phyloP scores from a whole-genome alignment of 306 rosid species.

The Coriaria nepalensis region DNA sequence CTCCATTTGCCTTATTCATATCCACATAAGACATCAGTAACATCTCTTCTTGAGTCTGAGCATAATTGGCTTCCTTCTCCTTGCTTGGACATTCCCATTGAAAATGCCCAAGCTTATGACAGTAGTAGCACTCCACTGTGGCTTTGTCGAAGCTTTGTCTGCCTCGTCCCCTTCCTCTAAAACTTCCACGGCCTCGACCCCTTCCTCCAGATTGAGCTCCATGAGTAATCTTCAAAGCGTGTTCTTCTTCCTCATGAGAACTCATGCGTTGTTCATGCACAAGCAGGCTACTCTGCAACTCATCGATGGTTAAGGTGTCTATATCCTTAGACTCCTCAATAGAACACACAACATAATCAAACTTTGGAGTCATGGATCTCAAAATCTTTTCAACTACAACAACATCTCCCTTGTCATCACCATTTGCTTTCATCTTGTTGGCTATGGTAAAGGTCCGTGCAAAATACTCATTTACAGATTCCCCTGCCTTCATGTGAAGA shows the following conservation, averaged over 20 bases:
- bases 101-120: conserved; percentile 11
- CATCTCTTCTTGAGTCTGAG: not conserved
- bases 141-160: conserved; percentile 1
- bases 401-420: not conserved
- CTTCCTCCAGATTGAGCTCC: not conserved
- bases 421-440: conserved; percentile 1
- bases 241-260: not conserved
- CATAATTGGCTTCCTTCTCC: not conserved
- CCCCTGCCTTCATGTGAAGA: not conserved
- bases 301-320: not conserved
- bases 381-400: not conserved
- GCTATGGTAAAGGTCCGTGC: not conserved
- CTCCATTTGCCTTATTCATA: rapidly evolving
- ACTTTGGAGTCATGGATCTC: conserved; percentile 2
- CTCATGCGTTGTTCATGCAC: conserved; percentile 7
- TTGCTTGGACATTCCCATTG: not conserved
- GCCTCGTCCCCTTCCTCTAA: not conserved
- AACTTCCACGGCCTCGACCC: not conserved
- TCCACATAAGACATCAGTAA: not conserved
- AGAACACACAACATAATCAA: not conserved
- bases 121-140: not conserved
- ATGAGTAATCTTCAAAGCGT: not conserved
- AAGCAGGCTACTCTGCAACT: conserved; percentile 1
- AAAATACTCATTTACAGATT: not conserved
- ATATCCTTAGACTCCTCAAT: not conserved